Evolutionary conservation across 768 basidiomycete genomes (phyloP).

Genomic region (Mycena amicta): DNA sequence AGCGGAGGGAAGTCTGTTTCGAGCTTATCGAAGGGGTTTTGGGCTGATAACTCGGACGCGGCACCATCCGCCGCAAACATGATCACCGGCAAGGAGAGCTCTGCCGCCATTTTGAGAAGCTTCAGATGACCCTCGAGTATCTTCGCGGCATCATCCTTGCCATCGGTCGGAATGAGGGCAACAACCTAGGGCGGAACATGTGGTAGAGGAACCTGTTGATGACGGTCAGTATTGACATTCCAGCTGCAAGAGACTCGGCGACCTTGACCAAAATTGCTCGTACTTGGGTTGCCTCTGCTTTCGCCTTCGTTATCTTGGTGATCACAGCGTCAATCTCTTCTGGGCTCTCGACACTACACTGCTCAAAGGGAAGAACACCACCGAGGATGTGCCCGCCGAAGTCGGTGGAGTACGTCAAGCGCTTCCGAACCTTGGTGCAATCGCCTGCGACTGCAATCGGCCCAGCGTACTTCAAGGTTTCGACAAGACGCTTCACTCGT

Average conservation of each 20-base stretch:
- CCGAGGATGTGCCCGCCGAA: constrained; percentile 32
- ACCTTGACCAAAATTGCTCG: constrained; percentile 31
- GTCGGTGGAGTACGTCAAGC: constrained; percentile 28
- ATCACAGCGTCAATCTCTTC: constrained; percentile 31
- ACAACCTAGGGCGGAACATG: constrained; percentile 25
- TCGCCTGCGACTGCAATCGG: constrained; percentile 30
- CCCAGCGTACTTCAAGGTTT: constrained; percentile 22
- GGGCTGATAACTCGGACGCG: constrained; percentile 26
- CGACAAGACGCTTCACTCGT: constrained; percentile 27
- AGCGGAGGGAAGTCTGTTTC: constrained; percentile 11
- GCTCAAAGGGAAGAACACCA: constrained; percentile 18
- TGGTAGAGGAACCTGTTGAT: constrained; percentile 25
- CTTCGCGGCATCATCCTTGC: constrained; percentile 22
- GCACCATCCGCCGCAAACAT: constrained; percentile 28
- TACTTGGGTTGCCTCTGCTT: constrained; percentile 28
- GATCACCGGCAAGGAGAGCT: constrained; percentile 20
- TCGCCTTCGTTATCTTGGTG: constrained; percentile 17
- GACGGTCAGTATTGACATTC: not conserved
- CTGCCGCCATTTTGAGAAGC: constrained; percentile 24
- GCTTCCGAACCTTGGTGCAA: constrained; percentile 30
- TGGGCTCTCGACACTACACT: constrained; percentile 25
- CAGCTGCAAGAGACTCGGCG: not conserved
- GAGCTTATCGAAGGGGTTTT: constrained; percentile 25
- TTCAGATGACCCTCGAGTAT: constrained; percentile 27
- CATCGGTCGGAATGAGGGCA: constrained; percentile 28